Conservation (phyloP, 352 stramenopile genomes). For the Pelagophyceae sp. region DNA sequence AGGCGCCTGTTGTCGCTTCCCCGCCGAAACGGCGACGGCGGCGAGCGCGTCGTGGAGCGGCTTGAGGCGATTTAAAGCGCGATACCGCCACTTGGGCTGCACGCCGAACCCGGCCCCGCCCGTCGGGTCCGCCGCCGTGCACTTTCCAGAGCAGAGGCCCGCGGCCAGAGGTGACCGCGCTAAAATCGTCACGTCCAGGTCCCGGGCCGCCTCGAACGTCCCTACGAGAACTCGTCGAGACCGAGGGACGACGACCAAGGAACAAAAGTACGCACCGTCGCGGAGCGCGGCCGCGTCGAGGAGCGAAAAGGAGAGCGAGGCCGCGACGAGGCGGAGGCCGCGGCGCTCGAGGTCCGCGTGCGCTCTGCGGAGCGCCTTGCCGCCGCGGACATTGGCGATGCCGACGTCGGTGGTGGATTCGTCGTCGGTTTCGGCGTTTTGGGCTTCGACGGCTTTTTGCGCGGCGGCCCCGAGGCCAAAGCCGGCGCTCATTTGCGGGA, state of each 20-base stretch:
- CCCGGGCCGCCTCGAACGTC: conserved; percentile 6
- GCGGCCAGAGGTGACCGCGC: conserved; percentile 4
- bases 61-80: background rate
- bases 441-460: background rate
- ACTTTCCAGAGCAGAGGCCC: background rate
- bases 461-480: background rate
- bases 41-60: conserved; percentile 3
- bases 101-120: background rate
- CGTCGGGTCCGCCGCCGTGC: background rate
- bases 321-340: background rate
- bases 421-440: background rate
- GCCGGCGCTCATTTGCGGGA: background rate
- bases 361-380: background rate
- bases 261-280: too few relatives aligned
- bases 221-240: too few relatives aligned
- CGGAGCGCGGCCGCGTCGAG: background rate
- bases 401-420: too few relatives aligned
- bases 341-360: background rate
- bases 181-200: conserved; percentile 7
- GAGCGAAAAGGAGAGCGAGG: background rate
- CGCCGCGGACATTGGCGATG: conserved; percentile 13
- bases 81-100: background rate
- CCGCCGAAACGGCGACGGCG: background rate
- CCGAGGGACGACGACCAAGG: too few relatives aligned
- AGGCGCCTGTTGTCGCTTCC: background rate